Evolutionary conservation across 2,329 filamentous ascomycete species (phyloP), one percentile per base, ranked within the genome.

Genomic region (Nemania sp.): DNA sequence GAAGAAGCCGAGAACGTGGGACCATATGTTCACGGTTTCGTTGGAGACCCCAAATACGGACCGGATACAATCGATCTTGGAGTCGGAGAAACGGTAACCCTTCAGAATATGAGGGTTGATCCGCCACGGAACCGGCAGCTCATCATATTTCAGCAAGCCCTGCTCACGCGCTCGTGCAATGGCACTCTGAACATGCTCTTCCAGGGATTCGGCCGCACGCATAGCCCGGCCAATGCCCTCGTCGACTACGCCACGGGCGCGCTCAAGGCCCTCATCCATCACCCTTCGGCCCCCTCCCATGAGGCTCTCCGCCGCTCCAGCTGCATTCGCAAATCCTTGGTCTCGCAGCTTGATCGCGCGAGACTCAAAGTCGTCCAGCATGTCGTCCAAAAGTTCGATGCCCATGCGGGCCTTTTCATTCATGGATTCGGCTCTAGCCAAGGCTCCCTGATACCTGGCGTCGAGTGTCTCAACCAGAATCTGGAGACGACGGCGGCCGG

Each of bases 11-110:
- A 99, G 83, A 12, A 90, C 86, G 74, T 99, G 95, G 1, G 93
- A 94, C 95, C 95, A 99, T 72, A 99, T 99, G 77, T 99, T 99
- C 80, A 98, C 89, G 42, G 90, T 85, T 78, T 99, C 95, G 77
- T 99, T 99, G 65, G 91, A 96, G 60, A 95, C 80, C 64, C 86
- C 84, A 72, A 97, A 93, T 64, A 91, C 87, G 20, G 92, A 97
- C 53, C 86, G 85, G 53, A 98, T 81, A 74, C 94, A 98, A 68
- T 94, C 94, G 57, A 94, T 80, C 75, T 96, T 96, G 61, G 91
- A 92, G 71, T 96, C 91, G 63, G 87, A 90, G 80, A 99, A 99
- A 53, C 95, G 93, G 75, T 99, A 99, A 17, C 95, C 95, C 55
- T 86, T 87, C 53, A 88, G 81, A 73, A 99, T 98, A 77, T 99